Base-by-base conservation (phyloP, 2,329 filamentous ascomycete species). In the Ustulina deusta region DNA sequence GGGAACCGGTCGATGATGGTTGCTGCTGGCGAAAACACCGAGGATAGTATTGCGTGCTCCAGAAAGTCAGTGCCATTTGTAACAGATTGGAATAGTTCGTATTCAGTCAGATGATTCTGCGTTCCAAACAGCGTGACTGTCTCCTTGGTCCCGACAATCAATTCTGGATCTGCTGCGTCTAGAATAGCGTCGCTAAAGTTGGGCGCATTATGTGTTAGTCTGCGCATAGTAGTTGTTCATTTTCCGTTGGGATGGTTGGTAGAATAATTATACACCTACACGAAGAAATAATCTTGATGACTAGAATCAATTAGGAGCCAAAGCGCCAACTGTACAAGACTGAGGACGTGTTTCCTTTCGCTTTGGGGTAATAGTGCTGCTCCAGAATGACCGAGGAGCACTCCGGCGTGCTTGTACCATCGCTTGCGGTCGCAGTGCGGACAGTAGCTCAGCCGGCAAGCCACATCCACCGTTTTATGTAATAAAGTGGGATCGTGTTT, bases 91-190 rank as follows among this genome's bases (percentile, higher is more conserved):
- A n/a, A n/a, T n/a, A n/a, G n/a, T n/a, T n/a, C n/a, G n/a, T n/a
- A n/a, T n/a, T n/a, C n/a, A n/a, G n/a, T n/a, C n/a, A n/a, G n/a
- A n/a, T n/a, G n/a, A n/a, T n/a, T n/a, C 6, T 13, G n/a, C 6
- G 27, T 20, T 11, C 9, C 29, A 20, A 36, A 3, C 0, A 25
- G 22, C 11, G 11, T 22, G 20, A 55, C 10, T 25, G 38, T 25
- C 1, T 55, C 13, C 51, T 56, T 20, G 4, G 32, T 40, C 3
- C 13, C 27, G 10, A 9, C 42, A 38, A 56, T 27, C 17, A 40
- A 56, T 56, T 25, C 34, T 17, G 52, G 34, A 6, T 56, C 13
- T 2, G 52, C 52, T n/a, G 11, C n/a, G 34, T 42, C 52, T 40
- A 56, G 34, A 27, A 56, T 56, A 56, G 52, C 34, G 4, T 56